Conservation (phyloP, 1,284 basidiomycete genomes). For the Trametes hirsuta region DNA sequence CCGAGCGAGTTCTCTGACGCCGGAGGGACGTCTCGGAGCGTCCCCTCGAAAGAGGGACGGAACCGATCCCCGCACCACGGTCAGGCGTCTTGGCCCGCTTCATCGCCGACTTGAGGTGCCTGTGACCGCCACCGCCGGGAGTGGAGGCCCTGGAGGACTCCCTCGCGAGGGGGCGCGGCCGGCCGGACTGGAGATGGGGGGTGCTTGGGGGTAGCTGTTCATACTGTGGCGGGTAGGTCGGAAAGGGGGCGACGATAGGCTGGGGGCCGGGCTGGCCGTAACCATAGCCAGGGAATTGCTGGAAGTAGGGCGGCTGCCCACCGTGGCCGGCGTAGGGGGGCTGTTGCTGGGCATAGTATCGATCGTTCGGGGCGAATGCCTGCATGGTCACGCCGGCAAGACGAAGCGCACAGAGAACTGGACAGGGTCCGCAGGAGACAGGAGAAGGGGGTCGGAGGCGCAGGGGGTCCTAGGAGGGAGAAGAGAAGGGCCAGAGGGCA, state of each 20-base stretch:
- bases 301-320: conserved; percentile 18
- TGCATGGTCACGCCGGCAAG: conserved; percentile 27
- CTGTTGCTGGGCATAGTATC: conserved; percentile 26
- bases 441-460: not conserved
- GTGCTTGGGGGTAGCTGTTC: conserved; percentile 20
- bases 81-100: conserved; percentile 45
- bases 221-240: conserved; percentile 23
- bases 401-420: conserved; percentile 9
- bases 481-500: not conserved
- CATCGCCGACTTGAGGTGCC: conserved; percentile 59
- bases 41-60: conserved; percentile 24
- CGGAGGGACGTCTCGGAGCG: conserved; percentile 23
- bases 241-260: conserved; percentile 24
- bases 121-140: conserved; percentile 18
- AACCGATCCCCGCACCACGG: conserved; percentile 10
- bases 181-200: conserved; percentile 14
- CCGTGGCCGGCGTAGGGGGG: conserved; percentile 15
- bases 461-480: not conserved
- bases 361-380: conserved; percentile 25
- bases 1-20: conserved; percentile 33
- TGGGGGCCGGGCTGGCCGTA: conserved; percentile 17
- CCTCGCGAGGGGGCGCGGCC: conserved; percentile 25
- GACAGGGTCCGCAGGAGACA: not conserved
- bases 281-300: conserved; percentile 26
- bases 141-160: conserved; percentile 26